Evolutionary conservation across 2,329 filamentous ascomycete genomes (phyloP).

Genomic region (Fusarium sp.): DNA sequence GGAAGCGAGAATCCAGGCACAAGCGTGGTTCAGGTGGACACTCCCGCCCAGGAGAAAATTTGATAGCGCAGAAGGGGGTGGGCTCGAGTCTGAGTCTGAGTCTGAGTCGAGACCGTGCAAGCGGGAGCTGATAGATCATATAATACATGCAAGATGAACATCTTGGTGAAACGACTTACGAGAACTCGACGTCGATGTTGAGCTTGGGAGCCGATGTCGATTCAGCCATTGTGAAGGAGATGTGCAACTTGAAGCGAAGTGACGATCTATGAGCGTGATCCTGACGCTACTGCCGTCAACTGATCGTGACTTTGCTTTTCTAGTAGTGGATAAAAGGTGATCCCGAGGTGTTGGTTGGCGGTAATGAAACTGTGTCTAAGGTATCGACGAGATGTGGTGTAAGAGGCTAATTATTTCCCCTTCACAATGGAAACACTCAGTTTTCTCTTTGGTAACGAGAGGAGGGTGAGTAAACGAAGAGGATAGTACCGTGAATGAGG

Average conservation of each 20-base stretch:
- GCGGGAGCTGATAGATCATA: slow-evolving; percentile 43
- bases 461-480: background rate
- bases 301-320: slow-evolving; percentile 34
- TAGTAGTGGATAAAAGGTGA: slow-evolving; percentile 8
- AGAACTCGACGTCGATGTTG: slow-evolving; percentile 78
- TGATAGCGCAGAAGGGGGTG: slow-evolving; percentile 12
- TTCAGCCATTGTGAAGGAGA: slow-evolving; percentile 30
- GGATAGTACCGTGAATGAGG: background rate
- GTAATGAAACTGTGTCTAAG: slow-evolving; percentile 7
- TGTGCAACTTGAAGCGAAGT: slow-evolving; percentile 15
- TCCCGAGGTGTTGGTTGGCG: slow-evolving; percentile 10
- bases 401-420: slow-evolving; percentile 7
- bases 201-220: slow-evolving; percentile 52
- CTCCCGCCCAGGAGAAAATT: slow-evolving; percentile 17
- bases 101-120: slow-evolving; percentile 19
- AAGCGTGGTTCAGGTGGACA: slow-evolving; percentile 30
- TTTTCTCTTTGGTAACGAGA: background rate
- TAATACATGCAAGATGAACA: slow-evolving; percentile 30
- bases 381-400: background rate
- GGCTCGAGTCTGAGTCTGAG: slow-evolving; percentile 8
- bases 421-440: background rate
- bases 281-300: slow-evolving; percentile 4
- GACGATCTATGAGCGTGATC: slow-evolving; percentile 2
- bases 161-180: slow-evolving; percentile 52
- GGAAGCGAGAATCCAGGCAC: slow-evolving; percentile 26